phyloP scores from a whole-genome alignment of 2,329 filamentous ascomycete genomes.

The Podosphaera leucotricha region DNA sequence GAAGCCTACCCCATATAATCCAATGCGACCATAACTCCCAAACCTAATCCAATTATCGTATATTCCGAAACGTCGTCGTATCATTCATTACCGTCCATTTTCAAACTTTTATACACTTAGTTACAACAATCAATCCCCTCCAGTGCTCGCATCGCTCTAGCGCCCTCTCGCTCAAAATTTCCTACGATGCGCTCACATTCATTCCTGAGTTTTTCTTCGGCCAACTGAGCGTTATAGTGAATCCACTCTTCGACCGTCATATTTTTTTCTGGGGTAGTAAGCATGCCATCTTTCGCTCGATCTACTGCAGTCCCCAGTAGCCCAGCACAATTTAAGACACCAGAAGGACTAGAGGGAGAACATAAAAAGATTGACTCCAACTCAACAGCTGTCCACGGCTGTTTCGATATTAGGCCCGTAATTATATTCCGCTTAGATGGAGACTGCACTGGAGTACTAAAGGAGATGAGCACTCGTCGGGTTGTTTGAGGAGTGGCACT shows the following conservation, averaged over 20 bases:
- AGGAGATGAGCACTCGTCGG: constrained; percentile 24
- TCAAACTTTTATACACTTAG: neutral
- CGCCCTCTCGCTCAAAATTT: constrained; percentile 64
- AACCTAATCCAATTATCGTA: neutral
- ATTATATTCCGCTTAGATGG: constrained; percentile 36
- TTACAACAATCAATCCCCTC: constrained; percentile 34
- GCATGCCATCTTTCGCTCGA: constrained; percentile 29
- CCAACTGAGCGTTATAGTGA: constrained; percentile 51
- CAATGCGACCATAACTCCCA: neutral
- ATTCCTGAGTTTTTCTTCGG: constrained; percentile 52
- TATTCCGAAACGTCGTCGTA: neutral
- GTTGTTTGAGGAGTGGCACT: constrained; percentile 7
- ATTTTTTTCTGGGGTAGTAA: constrained; percentile 55
- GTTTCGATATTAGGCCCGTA: constrained; percentile 29
- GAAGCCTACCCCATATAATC: neutral
- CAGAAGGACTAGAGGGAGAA: constrained; percentile 17
- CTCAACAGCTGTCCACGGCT: constrained; percentile 51
- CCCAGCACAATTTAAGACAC: constrained; percentile 6
- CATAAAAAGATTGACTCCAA: constrained; percentile 44
- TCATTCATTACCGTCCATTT: neutral
- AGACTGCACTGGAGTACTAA: constrained; percentile 25
- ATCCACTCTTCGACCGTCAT: constrained; percentile 97
- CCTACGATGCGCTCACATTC: constrained; percentile 70
- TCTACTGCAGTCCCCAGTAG: constrained; percentile 19
- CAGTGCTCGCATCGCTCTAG: constrained; percentile 50